A percentile compares a stretch with the other conserved stretches of the same genome.
Conservation (phyloP, 495 filamentous ascomycete genomes). For the Geopyxis carbonaria region DNA sequence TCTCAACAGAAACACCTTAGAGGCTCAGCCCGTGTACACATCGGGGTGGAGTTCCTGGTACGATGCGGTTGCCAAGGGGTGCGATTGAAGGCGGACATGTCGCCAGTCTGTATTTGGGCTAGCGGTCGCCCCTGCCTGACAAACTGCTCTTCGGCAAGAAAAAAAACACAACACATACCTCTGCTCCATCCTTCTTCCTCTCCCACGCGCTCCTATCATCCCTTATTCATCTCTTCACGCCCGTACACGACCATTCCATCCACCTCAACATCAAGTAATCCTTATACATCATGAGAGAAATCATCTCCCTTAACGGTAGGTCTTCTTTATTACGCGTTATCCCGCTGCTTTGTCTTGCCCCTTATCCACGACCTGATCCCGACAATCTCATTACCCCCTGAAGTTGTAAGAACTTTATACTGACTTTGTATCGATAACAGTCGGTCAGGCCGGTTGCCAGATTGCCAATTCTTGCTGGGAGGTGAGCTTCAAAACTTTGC, state of each 20-base stretch:
- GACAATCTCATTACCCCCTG: conserved; percentile 6
- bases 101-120: no score
- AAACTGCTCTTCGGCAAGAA: not conserved
- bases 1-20: no score
- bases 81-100: no score
- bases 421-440: conserved; percentile 34
- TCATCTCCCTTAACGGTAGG: conserved; percentile 98
- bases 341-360: conserved; percentile 1
- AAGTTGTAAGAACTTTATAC: conserved; percentile 11
- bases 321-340: conserved; percentile 14
- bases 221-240: conserved; percentile 6
- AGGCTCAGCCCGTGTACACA: no score
- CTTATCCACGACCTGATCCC: conserved; percentile 4
- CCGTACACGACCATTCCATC: conserved; percentile 6
- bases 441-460: conserved; percentile 99
- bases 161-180: not conserved
- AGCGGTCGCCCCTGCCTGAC: no score
- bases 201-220: not conserved
- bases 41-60: no score
- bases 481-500: conserved; percentile 41
- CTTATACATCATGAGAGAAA: conserved; percentile 84
- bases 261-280: conserved; percentile 10
- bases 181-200: not conserved
- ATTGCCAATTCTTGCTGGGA: conserved; percentile 99
- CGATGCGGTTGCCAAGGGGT: no score